phyloP scores from a whole-genome alignment of 2,329 filamentous ascomycete genomes.

The Cordyceps pruinosa region DNA sequence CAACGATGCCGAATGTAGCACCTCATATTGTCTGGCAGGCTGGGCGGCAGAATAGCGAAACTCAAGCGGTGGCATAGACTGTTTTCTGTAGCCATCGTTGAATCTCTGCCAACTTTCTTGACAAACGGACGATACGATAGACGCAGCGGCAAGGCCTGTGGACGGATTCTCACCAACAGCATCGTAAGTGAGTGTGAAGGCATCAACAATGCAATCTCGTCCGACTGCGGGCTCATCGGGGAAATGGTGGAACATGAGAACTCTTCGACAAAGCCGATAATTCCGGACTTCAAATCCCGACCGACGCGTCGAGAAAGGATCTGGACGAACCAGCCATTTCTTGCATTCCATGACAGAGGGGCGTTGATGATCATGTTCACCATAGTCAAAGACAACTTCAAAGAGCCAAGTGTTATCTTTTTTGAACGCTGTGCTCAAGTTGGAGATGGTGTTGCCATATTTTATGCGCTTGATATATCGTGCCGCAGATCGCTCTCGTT shows the following conservation, averaged over 20 bases:
- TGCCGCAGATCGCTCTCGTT: background rate
- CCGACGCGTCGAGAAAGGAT: constrained; percentile 23
- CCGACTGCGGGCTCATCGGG: constrained; percentile 15
- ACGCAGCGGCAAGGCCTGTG: background rate
- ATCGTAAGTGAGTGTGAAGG: constrained; percentile 14
- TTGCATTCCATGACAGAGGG: constrained; percentile 15
- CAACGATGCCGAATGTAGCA: constrained; percentile 2
- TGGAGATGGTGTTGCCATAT: constrained; percentile 17
- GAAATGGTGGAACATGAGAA: constrained; percentile 31
- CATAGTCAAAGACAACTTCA: constrained; percentile 29
- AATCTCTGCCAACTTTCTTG: constrained; percentile 3
- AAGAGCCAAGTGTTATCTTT: constrained; percentile 22
- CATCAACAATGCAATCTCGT: constrained; percentile 18
- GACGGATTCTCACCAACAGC: background rate
- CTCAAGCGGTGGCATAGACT: constrained; percentile 2
- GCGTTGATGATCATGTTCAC: constrained; percentile 22
- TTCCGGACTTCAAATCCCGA: constrained; percentile 26
- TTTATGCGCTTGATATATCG: constrained; percentile 18
- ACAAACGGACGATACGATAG: background rate
- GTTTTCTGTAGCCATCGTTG: background rate
- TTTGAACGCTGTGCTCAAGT: background rate
- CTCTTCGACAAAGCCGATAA: constrained; percentile 23
- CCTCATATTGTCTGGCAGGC: background rate
- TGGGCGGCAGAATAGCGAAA: constrained; percentile 2
- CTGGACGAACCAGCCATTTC: constrained; percentile 19